phyloP scores from a whole-genome alignment of 306 rosid genomes.

The Lotus japonicus region DNA sequence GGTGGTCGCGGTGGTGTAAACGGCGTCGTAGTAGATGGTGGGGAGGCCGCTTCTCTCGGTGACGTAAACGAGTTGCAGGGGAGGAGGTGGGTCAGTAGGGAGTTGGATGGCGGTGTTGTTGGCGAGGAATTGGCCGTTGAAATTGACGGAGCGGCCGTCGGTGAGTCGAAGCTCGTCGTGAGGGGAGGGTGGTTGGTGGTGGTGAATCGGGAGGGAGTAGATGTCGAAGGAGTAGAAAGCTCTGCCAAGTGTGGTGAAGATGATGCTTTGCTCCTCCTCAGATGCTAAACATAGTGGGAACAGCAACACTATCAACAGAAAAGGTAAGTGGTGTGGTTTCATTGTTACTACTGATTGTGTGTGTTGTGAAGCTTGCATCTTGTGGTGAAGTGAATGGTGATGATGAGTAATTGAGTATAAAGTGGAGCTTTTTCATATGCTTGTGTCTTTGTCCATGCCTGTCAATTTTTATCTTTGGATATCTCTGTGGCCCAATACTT shows the following conservation, averaged over 20 bases:
- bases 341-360: no score
- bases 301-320: neutral
- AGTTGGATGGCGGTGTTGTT: conserved; percentile 23
- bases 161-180: conserved; percentile 48
- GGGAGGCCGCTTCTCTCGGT: conserved; percentile 61
- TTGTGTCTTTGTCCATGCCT: neutral
- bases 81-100: conserved; percentile 4
- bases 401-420: neutral
- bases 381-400: neutral
- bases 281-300: neutral
- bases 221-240: conserved; percentile 54
- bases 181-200: neutral
- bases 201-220: conserved; percentile 41
- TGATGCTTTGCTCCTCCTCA: conserved; percentile 33
- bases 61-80: conserved; percentile 53
- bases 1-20: neutral
- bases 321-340: neutral
- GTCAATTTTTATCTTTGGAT: neutral
- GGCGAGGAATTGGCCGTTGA: conserved; percentile 65
- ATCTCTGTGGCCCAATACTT: neutral
- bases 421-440: neutral
- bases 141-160: conserved; percentile 71
- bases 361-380: no score
- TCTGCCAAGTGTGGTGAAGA: conserved; percentile 74
- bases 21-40: conserved; percentile 53